A percentile compares a stretch with the other conserved stretches of the same genome.
Evolutionary conservation across 78 protist species (phyloP).

Genomic region (Dictyostelium brefeldianum): DNA sequence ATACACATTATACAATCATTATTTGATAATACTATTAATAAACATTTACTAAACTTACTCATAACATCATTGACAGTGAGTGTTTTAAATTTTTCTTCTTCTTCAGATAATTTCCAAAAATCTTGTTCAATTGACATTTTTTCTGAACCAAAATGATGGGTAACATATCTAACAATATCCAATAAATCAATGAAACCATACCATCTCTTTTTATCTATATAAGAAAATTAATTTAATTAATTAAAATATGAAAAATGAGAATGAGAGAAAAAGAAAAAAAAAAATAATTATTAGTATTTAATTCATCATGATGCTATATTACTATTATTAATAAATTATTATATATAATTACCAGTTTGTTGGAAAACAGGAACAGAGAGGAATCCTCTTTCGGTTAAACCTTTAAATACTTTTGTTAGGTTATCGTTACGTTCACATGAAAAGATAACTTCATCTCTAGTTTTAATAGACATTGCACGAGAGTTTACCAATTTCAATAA

Average conservation of each 20-base stretch:
- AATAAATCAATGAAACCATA: slow-evolving; percentile 56
- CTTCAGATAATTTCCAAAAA: slow-evolving; percentile 51
- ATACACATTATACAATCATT: no score
- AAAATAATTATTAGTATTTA: no score
- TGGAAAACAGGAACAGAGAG: slow-evolving; percentile 64
- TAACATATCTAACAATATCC: slow-evolving; percentile 74
- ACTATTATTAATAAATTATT: no score
- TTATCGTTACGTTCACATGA: slow-evolving; percentile 48
- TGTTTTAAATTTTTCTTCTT: slow-evolving; percentile 53
- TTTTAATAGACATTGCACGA: slow-evolving; percentile 48
- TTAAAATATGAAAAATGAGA: not conserved
- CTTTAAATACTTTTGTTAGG: slow-evolving; percentile 56
- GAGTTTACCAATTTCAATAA: slow-evolving; percentile 35
- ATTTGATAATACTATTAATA: no score
- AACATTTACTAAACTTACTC: slow-evolving; percentile 33
- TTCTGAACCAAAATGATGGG: slow-evolving; percentile 37
- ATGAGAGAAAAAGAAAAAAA: not conserved
- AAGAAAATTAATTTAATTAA: not conserved
- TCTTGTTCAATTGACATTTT: slow-evolving; percentile 64
- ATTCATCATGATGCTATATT: slow-evolving; percentile 1
- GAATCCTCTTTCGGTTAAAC: slow-evolving; percentile 39
- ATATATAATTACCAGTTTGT: slow-evolving; percentile 45
- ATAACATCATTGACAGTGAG: slow-evolving; percentile 70
- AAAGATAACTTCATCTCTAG: slow-evolving; percentile 67
- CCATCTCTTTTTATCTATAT: slow-evolving; percentile 71